Evolutionary conservation across 106 monocot genomes (phyloP), one percentile per base, ranked within the genome.

Genomic region (Gastrodia elata): DNA sequence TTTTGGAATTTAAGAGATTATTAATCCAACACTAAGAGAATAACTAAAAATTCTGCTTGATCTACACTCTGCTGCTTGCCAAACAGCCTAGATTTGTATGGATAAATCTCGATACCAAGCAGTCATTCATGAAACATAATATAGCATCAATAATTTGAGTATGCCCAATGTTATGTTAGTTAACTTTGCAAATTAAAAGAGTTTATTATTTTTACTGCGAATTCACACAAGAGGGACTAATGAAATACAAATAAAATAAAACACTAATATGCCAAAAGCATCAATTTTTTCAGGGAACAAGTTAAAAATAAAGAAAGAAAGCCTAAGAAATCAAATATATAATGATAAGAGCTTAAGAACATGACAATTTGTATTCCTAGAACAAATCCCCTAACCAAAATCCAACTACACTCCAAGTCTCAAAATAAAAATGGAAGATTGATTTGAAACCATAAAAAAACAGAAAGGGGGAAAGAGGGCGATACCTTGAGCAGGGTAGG

Each of bases 401-500:
- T 9, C 28, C 61, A 61, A 61, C 30, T 9, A 30, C 26, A 10
- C 28, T 61, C 28, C 9, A 30, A 1, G 30, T 32, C 22, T 2
- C 2, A 13, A 15, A 61, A 7, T 5, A 32, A 22, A 32, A 61
- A 61, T 22, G 32, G 32, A 2, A 61, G 32, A 61, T 61, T 32
- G 30, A 26, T 26, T 57, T 26, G 1, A 7, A 57, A 57, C 8
- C 25, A 59, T 9, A 3, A 59, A 28, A 28, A 13, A 59, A 1
- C 25, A 28, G 28, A 59, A 59, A 28, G 2, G 11, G 61, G 9
- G 14, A 26, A 9, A 38, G 67, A 67, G 25, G 0, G 3, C 8
- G 55, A 8, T 84, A 85, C 90, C 93, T 87, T 90, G 93, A 52
- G 93, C 80, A n/a, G 93, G 93, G 55, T 93, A 93, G 26, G 90